Base-by-base conservation (phyloP, 1,284 basidiomycete species). In the Cerrena zonata region DNA sequence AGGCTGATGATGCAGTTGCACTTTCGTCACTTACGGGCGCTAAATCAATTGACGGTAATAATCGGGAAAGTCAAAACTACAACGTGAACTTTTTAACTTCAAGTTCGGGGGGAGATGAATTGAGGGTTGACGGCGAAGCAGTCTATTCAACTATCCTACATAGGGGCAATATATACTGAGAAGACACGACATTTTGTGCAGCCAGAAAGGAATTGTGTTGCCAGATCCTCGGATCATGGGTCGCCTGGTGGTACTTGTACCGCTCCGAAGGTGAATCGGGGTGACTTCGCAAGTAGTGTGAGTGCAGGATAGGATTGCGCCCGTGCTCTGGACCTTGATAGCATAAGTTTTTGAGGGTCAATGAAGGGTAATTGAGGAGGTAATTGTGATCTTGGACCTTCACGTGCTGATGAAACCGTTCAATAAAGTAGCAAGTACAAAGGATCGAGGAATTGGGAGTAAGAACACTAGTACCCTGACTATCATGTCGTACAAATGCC, bases 201-300 rank as follows among this genome's bases (percentile, higher is more conserved):
- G 24, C 41, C 41, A 42, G 19, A 42, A 22, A 22, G 41, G 41
- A 19, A 24, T 13, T 23, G 22, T 13, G 41, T 22, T 42, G 7
- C 41, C 41, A 42, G 4, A 42, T 42, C 19, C 23, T 22, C 41
- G 41, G 41, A 23, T 42, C 39, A 10, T 19, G 21, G 10, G 13
- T 10, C 39, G 13, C 13, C 10, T 18, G 39, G 10, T 40, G 39
- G 39, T 40, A 40, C 7, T 40, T 40, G 19, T 22, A 36, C 24
- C 46, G 46, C 34, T 41, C 39, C 49, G 26, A 50, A 45, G 26
- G 49, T 45, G 44, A 50, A 50, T 26, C 26, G 21, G 49, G 49
- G 49, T 50, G 15, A 36, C 49, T 50, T 50, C 49, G 26, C 7
- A 34, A 7, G 30, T 34, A 15, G 30, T 15, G 30, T n/a, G 15